Percentiles rank a stretch among this genome's conserved stretches.
phyloP scores from a whole-genome alignment of 495 filamentous ascomycete genomes.

The Tuber calosporum region DNA sequence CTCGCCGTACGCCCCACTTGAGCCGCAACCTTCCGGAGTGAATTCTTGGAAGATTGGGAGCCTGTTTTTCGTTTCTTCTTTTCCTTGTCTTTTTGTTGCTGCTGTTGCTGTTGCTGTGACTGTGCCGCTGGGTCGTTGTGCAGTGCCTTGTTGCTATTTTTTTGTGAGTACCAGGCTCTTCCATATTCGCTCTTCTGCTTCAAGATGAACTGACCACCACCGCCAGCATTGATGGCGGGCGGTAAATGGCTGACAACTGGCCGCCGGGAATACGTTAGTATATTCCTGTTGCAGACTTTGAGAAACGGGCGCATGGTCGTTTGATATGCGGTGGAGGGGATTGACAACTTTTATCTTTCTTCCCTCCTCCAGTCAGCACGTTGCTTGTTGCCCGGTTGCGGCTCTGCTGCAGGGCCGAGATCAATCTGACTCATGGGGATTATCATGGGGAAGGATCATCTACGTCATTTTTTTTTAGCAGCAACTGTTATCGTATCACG shows the following conservation, averaged over 20 bases:
- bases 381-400: neutral
- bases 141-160: neutral
- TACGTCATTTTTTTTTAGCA: conserved; percentile 1
- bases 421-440: neutral
- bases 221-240: neutral
- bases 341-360: neutral
- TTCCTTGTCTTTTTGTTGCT: conserved; percentile 2
- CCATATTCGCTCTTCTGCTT: neutral
- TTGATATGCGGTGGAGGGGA: neutral
- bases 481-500: neutral
- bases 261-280: neutral
- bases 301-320: neutral
- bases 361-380: neutral
- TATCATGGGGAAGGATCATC: neutral
- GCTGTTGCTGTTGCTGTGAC: neutral
- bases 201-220: neutral
- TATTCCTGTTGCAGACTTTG: neutral
- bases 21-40: conserved; percentile 30
- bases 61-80: conserved; percentile 31
- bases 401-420: neutral
- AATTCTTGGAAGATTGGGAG: conserved; percentile 31
- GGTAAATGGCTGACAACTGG: neutral
- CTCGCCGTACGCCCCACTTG: conserved; percentile 23
- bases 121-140: neutral
- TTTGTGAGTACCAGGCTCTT: neutral